Conservation (phyloP, 192 early-diverging fungal genomes). For the Glomus cerebriforme region DNA sequence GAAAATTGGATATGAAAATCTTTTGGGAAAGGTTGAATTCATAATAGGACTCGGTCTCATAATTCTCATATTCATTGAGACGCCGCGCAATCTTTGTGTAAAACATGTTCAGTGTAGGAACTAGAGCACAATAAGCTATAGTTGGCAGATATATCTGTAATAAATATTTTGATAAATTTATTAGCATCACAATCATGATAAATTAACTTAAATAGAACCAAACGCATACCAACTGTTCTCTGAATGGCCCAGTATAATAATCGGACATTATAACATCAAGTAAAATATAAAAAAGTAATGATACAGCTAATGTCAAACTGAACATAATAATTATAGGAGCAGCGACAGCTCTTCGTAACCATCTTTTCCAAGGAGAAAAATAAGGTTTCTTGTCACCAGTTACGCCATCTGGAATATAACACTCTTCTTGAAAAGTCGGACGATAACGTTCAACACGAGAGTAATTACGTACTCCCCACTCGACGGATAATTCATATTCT, state of each 20-base stretch:
- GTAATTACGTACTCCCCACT: slow-evolving; percentile 74
- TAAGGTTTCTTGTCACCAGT: slow-evolving; percentile 75
- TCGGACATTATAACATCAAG: slow-evolving; percentile 77
- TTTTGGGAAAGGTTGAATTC: slow-evolving; percentile 76
- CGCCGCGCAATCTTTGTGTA: slow-evolving; percentile 63
- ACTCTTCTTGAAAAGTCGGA: slow-evolving; percentile 70
- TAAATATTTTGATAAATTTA: not conserved
- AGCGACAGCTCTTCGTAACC: slow-evolving; percentile 59
- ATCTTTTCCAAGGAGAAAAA: slow-evolving; percentile 72
- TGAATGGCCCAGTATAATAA: slow-evolving; percentile 82
- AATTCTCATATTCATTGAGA: slow-evolving; percentile 86
- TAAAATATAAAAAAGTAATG: slow-evolving; percentile 71
- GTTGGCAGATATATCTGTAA: slow-evolving; percentile 70
- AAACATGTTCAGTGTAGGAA: slow-evolving; percentile 68
- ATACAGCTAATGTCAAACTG: slow-evolving; percentile 57
- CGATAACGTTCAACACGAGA: slow-evolving; percentile 63
- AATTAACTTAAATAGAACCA: not conserved
- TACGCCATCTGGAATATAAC: slow-evolving; percentile 56
- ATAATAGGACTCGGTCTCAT: slow-evolving; percentile 68
- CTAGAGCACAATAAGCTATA: slow-evolving; percentile 68
- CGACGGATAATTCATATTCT: slow-evolving; percentile 67
- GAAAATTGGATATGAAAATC: slow-evolving; percentile 84
- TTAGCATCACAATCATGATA: not conserved
- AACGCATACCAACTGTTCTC: slow-evolving; percentile 45
- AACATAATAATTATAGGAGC: slow-evolving; percentile 62